Percentiles rank a stretch among this genome's conserved stretches.
Evolutionary conservation across 331 rosid species (phyloP).

Genomic region (Malus hybrid): DNA sequence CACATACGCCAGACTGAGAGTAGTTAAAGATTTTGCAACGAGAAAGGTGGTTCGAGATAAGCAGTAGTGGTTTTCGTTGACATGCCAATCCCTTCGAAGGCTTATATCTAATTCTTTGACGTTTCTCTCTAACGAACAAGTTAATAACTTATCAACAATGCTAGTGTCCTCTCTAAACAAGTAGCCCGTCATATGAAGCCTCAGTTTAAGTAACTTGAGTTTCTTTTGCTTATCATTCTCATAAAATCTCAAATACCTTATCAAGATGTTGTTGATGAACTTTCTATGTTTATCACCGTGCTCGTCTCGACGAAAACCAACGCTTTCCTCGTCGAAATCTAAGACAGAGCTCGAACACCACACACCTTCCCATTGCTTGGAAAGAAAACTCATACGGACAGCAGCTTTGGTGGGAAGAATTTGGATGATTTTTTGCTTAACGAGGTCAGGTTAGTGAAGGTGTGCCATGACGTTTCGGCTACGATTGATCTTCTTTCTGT

Average conservation of each 20-base stretch:
- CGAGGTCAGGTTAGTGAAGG: background rate
- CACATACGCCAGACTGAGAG: background rate
- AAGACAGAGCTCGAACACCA: background rate
- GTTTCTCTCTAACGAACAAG: background rate
- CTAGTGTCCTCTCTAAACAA: background rate
- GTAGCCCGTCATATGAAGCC: background rate
- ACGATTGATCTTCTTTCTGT: background rate
- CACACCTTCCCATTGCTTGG: background rate
- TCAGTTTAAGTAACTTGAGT: background rate
- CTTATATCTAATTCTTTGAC: background rate
- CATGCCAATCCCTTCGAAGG: background rate
- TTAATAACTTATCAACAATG: background rate
- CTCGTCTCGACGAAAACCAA: background rate
- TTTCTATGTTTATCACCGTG: background rate
- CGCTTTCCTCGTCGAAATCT: background rate
- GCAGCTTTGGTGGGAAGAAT: background rate
- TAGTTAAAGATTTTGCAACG: background rate
- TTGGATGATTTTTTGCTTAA: background rate
- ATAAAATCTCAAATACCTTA: background rate
- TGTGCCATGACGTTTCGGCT: background rate
- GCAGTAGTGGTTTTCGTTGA: background rate
- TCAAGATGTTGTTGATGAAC: background rate
- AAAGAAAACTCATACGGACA: background rate
- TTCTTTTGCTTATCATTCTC: background rate
- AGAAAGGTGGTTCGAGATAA: background rate